These are phyloP conservation scores for Candida stauntonica DNA, from an alignment of 805 yeast genomes.

Conservation along the genomic window DNA sequence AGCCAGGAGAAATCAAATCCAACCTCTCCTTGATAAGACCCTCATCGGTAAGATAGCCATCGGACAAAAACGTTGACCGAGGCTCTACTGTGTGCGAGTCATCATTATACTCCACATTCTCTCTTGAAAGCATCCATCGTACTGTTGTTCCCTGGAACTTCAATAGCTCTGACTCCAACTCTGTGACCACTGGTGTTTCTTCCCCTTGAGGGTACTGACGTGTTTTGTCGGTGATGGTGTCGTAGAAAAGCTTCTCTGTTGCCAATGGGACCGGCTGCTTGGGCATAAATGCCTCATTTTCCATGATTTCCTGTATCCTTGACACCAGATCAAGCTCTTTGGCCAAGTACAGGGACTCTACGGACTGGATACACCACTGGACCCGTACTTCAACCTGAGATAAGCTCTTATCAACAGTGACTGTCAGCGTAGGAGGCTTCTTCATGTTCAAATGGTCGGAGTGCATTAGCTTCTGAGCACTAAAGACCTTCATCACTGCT, in stretches of 20 bases:
- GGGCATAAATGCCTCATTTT: not conserved
- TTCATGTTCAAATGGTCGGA: not conserved
- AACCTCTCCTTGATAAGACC: conserved; percentile 29
- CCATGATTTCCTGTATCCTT: conserved; percentile 4
- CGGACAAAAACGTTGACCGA: conserved; percentile 20
- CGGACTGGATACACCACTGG: too few species aligned
- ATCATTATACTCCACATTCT: conserved; percentile 37
- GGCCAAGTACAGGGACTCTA: conserved; percentile 11
- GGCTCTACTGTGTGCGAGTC: conserved; percentile 23
- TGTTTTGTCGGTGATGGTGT: conserved; percentile 44
- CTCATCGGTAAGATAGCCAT: conserved; percentile 14
- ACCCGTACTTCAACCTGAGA: conserved; percentile 7
- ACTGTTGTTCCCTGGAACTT: conserved; percentile 52
- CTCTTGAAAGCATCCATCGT: conserved; percentile 51
- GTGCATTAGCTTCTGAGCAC: not conserved
- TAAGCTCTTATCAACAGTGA: not conserved
- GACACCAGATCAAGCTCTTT: conserved; percentile 2
- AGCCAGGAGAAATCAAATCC: conserved; percentile 49
- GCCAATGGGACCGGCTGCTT: conserved; percentile 4
- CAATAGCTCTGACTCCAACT: conserved; percentile 39
- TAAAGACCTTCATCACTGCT: not conserved
- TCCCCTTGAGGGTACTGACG: conserved; percentile 16
- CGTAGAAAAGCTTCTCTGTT: conserved; percentile 43
- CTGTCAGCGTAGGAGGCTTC: conserved; percentile 6
- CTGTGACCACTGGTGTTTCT: conserved; percentile 32